Evolutionary conservation across 2,329 filamentous ascomycete species (phyloP), one percentile per base, ranked within the genome.

Genomic region (Trichoderma polysporum): DNA sequence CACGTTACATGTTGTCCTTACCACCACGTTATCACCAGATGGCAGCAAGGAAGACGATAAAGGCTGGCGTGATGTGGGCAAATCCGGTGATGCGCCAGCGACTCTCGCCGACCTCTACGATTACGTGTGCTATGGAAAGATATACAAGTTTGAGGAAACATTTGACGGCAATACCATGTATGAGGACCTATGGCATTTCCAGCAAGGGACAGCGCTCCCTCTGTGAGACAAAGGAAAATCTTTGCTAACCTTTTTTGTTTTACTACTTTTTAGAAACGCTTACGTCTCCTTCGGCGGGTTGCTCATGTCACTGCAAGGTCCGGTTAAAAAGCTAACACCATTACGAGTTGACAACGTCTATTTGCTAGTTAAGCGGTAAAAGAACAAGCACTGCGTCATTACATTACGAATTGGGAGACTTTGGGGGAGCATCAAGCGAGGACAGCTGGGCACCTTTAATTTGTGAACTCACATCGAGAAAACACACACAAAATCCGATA

Each of bases 281-380:
- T 99, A 94, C 80, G 86, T 96, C 73, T 97, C 93, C 1, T 99
- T 97, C 74, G 95, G 95, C 56, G 95, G 95, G 8, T 83, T 99
- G 70, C 81, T 99, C 74, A 90, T 98, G 81, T 93, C 91, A 74
- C 85, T 99, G 66, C 91, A 97, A 75, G 95, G 96, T 6, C 95
- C 95, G 2, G 95, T 97, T 79, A 96, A 95, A 85, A 97, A 97
- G 83, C 87, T 99, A 70, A 96, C 91, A 37, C 91, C 93, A 31
- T 81, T 99, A 75, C 88, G 93, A 74, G 94, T 97, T 74, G 95
- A 99, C 78, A 90, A 97, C 76, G 89, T 96, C 70, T 99, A 99
- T 78, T 86, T 99, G 69, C 85, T 98, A 68, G 84, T 97, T 73
- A 99, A 97, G 88, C 97, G 57, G 50, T 68, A 67, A 52, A 57